Evolutionary conservation across 306 rosid species (phyloP).

Genomic region (Lupinus albus): DNA sequence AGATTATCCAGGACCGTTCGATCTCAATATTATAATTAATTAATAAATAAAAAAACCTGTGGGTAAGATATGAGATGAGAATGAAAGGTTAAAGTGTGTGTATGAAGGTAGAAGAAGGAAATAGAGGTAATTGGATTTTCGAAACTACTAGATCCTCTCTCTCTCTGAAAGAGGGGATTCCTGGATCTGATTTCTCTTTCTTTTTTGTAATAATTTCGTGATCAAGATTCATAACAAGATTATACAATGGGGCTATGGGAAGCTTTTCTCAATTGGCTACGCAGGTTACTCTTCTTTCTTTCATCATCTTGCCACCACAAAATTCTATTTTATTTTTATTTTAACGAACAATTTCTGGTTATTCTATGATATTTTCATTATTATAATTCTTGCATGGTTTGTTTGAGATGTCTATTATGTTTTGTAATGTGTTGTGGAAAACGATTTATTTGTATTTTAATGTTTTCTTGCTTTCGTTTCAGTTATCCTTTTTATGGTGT

Average conservation of each 20-base stretch:
- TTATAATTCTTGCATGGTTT: background rate
- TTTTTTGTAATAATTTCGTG: background rate
- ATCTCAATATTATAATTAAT: background rate
- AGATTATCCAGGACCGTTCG: slow-evolving; percentile 28
- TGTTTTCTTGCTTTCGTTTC: background rate
- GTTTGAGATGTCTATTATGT: too few relatives aligned
- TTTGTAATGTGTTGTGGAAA: background rate
- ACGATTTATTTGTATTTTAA: background rate
- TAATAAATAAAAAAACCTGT: background rate
- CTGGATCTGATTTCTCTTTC: slow-evolving; percentile 43
- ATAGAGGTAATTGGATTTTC: slow-evolving; percentile 34
- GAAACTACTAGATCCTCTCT: slow-evolving; percentile 41
- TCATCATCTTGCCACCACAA: background rate
- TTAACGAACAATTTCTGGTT: background rate
- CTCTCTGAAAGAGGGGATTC: slow-evolving; percentile 27
- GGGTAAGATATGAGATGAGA: too few relatives aligned
- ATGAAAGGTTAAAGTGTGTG: background rate
- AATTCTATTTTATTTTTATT: too few relatives aligned
- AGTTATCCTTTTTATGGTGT: background rate
- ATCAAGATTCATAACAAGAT: slow-evolving; percentile 17
- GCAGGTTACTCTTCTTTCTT: slow-evolving; percentile 51
- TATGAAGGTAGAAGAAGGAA: too few relatives aligned
- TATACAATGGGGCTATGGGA: slow-evolving; percentile 80
- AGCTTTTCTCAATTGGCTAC: slow-evolving; percentile 86
- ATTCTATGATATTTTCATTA: background rate